These are phyloP conservation scores for Pyricularia sp. DNA, from an alignment of 2,329 filamentous ascomycete species.

Conservation along the genomic window DNA sequence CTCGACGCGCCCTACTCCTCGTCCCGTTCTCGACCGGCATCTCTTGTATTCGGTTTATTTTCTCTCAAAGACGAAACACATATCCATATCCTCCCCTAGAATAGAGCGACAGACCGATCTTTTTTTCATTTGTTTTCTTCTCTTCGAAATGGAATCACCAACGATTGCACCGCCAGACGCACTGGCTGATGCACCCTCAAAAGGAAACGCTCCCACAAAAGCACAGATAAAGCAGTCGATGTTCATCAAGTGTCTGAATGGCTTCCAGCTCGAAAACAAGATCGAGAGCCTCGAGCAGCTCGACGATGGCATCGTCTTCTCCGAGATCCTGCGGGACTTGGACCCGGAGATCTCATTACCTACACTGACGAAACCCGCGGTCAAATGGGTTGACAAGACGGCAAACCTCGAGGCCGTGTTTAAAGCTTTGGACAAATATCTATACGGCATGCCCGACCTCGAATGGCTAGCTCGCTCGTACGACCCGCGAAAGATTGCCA, in stretches of 20 bases:
- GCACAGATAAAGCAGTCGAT: constrained; percentile 26
- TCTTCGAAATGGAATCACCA: neutral
- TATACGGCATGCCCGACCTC: constrained; percentile 16
- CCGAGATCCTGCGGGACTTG: constrained; percentile 43
- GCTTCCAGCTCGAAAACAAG: constrained; percentile 30
- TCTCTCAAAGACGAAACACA: neutral
- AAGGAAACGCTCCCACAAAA: neutral
- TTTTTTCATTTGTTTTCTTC: neutral
- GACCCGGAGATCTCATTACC: constrained; percentile 42
- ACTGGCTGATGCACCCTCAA: neutral
- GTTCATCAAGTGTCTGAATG: constrained; percentile 42
- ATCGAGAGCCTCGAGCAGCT: constrained; percentile 38
- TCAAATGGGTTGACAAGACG: constrained; percentile 49
- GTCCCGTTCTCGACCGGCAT: neutral
- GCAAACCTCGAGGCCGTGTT: constrained; percentile 86
- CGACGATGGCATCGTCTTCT: constrained; percentile 40
- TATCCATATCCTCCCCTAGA: neutral
- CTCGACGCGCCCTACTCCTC: neutral
- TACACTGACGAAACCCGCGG: constrained; percentile 34
- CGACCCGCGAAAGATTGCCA: constrained; percentile 1
- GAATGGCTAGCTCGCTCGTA: constrained; percentile 4
- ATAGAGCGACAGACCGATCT: neutral
- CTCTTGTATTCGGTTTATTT: neutral
- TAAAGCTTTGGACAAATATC: constrained; percentile 71
- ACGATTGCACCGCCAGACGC: neutral